These are phyloP conservation scores for Rhodocollybia butyracea DNA, from an alignment of 768 basidiomycete species.

Conservation along the genomic window DNA sequence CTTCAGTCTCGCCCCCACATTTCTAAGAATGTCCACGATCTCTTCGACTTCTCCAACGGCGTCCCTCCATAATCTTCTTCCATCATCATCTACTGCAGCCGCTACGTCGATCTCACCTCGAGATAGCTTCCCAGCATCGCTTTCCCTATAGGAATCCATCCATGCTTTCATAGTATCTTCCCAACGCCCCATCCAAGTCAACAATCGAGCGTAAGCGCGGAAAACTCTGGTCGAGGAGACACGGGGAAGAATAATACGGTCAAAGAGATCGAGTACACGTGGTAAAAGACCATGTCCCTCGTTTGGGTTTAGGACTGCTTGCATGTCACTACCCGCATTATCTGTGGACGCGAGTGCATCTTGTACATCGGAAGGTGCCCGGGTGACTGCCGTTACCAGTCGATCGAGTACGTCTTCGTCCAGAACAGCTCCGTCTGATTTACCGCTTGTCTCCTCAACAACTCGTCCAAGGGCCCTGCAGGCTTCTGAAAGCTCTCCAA, in stretches of 20 bases:
- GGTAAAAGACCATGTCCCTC: slow-evolving; percentile 65
- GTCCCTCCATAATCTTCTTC: slow-evolving; percentile 57
- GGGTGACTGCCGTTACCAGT: slow-evolving; percentile 83
- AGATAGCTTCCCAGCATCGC: slow-evolving; percentile 58
- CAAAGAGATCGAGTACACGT: slow-evolving; percentile 71
- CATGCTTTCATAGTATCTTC: slow-evolving; percentile 78
- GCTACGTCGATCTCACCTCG: slow-evolving; percentile 49
- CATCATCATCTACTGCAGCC: slow-evolving; percentile 31
- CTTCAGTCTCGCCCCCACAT: slow-evolving; percentile 69
- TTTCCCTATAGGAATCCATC: slow-evolving; percentile 80
- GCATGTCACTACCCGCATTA: slow-evolving; percentile 14
- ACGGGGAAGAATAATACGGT: slow-evolving; percentile 75
- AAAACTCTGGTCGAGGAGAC: slow-evolving; percentile 71
- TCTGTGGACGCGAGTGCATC: slow-evolving; percentile 24
- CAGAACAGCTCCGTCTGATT: slow-evolving; percentile 45
- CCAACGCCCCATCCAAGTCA: slow-evolving; percentile 71
- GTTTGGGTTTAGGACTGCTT: slow-evolving; percentile 43
- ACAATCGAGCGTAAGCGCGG: slow-evolving; percentile 77
- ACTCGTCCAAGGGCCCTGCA: slow-evolving; percentile 80
- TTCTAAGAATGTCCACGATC: slow-evolving; percentile 76
- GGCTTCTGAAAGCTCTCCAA: slow-evolving; percentile 89
- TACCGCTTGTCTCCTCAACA: slow-evolving; percentile 67
- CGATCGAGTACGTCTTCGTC: slow-evolving; percentile 89
- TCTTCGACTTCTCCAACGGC: slow-evolving; percentile 81
- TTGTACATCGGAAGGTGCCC: slow-evolving; percentile 39